These are phyloP conservation scores for Pseudocercospora macadamiae DNA, from an alignment of 2,329 filamentous ascomycete species.

Conservation along the genomic window DNA sequence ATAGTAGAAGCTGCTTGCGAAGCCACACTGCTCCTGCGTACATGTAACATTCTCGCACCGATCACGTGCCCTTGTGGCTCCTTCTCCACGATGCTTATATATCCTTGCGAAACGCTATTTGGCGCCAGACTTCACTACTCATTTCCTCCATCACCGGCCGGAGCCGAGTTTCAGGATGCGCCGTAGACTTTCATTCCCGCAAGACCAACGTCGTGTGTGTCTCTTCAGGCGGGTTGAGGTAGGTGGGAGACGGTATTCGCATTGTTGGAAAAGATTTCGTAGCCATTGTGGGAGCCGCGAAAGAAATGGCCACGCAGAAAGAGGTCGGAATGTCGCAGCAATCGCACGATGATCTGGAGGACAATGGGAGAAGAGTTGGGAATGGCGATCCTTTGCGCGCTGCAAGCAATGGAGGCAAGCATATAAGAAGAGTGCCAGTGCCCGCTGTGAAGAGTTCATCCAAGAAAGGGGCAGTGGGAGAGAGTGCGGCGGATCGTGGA, in stretches of 20 bases:
- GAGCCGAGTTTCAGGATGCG: background rate
- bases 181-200: background rate
- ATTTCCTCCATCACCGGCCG: constrained; percentile 1
- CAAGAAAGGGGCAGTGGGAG: background rate
- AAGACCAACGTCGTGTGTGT: background rate
- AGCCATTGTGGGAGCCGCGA: background rate
- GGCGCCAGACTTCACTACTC: constrained; percentile 5
- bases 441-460: background rate
- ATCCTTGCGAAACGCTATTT: background rate
- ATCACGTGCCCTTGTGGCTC: too few relatives aligned
- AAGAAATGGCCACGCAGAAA: background rate
- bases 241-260: background rate
- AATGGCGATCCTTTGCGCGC: background rate
- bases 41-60: too few relatives aligned
- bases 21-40: too few relatives aligned
- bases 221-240: background rate
- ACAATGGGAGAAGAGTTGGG: constrained; percentile 1
- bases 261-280: background rate
- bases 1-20: too few relatives aligned
- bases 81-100: background rate
- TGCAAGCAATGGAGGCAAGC: background rate
- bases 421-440: constrained; percentile 4
- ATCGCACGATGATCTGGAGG: background rate
- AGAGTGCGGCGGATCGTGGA: background rate
- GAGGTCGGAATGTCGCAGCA: background rate